A percentile compares a stretch with the other conserved stretches of the same genome.
phyloP scores from a whole-genome alignment of 306 rosid genomes.

The Lupinus albus region DNA sequence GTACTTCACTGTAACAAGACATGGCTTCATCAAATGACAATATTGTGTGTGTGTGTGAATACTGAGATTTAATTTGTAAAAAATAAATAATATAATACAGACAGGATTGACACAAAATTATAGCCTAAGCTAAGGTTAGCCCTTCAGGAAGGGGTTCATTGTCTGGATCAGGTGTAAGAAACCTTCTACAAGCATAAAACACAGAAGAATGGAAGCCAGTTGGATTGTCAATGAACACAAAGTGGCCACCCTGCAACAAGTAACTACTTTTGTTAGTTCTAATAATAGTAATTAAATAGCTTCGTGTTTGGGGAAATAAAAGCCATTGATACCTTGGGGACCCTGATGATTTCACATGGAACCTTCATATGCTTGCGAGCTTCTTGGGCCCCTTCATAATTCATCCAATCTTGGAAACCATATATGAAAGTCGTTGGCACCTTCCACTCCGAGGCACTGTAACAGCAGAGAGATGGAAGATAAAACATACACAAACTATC shows the following conservation, averaged over 20 bases:
- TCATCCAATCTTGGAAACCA: constrained; percentile 89
- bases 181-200: constrained; percentile 74
- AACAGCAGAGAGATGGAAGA: background rate
- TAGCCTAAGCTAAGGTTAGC: constrained; percentile 58
- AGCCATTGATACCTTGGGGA: constrained; percentile 73
- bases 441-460: constrained; percentile 89
- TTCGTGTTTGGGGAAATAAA: constrained; percentile 29
- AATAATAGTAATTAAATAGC: background rate
- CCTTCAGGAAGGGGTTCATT: constrained; percentile 70
- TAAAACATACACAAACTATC: background rate
- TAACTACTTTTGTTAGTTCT: constrained; percentile 11
- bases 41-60: background rate
- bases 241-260: constrained; percentile 80
- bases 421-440: constrained; percentile 95
- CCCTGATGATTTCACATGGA: constrained; percentile 88
- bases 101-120: constrained; percentile 5
- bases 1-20: constrained; percentile 9
- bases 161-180: constrained; percentile 62
- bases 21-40: constrained; percentile 3
- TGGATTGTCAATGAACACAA: constrained; percentile 84
- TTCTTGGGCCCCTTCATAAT: constrained; percentile 85
- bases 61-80: background rate
- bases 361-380: constrained; percentile 89
- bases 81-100: background rate
- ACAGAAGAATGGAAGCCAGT: constrained; percentile 80